A percentile compares a stretch with the other conserved stretches of the same genome.
These are phyloP conservation scores for Diplosphaera chodatii DNA, from an alignment of 139 green algal species.

Conservation along the genomic window DNA sequence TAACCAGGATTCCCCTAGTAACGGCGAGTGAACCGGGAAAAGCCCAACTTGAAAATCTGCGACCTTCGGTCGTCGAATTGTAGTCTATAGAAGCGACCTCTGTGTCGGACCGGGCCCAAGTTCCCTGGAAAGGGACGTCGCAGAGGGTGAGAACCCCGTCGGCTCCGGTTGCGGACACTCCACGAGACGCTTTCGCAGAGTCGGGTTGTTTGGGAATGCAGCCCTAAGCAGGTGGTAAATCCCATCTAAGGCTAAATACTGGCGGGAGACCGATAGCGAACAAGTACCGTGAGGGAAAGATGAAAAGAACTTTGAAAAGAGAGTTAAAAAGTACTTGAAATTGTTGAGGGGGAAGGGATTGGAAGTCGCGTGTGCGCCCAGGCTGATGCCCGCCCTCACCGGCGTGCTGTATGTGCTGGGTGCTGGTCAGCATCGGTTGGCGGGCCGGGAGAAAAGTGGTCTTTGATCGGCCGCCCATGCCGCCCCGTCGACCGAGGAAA, in stretches of 20 bases:
- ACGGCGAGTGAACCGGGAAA: conserved; percentile 81
- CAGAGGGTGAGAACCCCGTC: conserved; percentile 87
- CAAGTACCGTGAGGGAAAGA: conserved; percentile 96
- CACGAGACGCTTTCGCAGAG: conserved; percentile 75
- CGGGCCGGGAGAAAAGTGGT: conserved; percentile 54
- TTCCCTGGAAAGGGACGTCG: conserved; percentile 70
- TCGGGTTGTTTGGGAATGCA: conserved; percentile 91
- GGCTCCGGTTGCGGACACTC: conserved; percentile 39
- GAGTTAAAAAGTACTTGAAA: conserved; percentile 95
- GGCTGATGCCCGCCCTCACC: conserved; percentile 56
- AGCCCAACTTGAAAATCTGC: conserved; percentile 86
- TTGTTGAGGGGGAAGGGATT: conserved; percentile 89
- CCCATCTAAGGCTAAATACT: conserved; percentile 92
- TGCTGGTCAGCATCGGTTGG: conserved; percentile 80
- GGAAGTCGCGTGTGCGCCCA: conserved; percentile 60
- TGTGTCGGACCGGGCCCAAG: conserved; percentile 52
- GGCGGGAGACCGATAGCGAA: conserved; percentile 91
- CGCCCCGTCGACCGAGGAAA: conserved; percentile 59
- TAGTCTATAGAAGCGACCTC: conserved; percentile 80
- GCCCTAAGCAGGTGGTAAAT: conserved; percentile 88
- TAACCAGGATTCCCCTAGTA: conserved; percentile 92
- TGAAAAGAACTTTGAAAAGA: conserved; percentile 97
- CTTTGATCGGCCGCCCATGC: conserved; percentile 50
- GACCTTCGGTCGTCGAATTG: conserved; percentile 65
- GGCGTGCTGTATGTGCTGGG: conserved; percentile 56